phyloP scores from a whole-genome alignment of 768 basidiomycete species.

The Lyophyllum decastes region DNA sequence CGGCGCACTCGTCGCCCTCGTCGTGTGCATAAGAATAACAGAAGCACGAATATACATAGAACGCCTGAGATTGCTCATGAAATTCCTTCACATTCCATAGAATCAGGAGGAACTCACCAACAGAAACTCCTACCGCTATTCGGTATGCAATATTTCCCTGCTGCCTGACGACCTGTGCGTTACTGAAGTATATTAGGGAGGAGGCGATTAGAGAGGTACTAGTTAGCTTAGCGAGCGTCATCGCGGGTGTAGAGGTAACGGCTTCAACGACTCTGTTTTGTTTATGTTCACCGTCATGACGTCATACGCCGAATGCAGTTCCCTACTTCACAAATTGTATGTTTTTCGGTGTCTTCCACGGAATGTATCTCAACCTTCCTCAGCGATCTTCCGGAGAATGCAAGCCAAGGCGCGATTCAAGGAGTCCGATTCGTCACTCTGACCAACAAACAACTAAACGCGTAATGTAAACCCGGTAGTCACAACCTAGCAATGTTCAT shows the following conservation, averaged over 20 bases:
- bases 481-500: too few species aligned
- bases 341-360: too few species aligned
- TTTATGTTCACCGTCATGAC: too few species aligned
- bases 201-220: background rate
- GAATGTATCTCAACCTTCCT: too few species aligned
- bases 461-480: too few species aligned
- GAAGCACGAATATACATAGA: background rate
- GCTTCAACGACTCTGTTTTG: too few species aligned
- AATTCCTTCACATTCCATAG: background rate
- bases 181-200: background rate
- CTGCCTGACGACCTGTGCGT: background rate
- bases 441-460: too few species aligned
- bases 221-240: background rate
- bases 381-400: too few species aligned
- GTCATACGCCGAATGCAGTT: too few species aligned
- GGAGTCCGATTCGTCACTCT: too few species aligned
- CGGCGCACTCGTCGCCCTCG: background rate
- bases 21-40: background rate
- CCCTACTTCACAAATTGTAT: too few species aligned
- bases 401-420: too few species aligned
- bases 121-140: background rate
- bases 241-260: background rate
- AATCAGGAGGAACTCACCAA: background rate
- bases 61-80: background rate
- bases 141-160: background rate